phyloP scores from a whole-genome alignment of 2,329 filamentous ascomycete species.

The Penicillium sumatraense region DNA sequence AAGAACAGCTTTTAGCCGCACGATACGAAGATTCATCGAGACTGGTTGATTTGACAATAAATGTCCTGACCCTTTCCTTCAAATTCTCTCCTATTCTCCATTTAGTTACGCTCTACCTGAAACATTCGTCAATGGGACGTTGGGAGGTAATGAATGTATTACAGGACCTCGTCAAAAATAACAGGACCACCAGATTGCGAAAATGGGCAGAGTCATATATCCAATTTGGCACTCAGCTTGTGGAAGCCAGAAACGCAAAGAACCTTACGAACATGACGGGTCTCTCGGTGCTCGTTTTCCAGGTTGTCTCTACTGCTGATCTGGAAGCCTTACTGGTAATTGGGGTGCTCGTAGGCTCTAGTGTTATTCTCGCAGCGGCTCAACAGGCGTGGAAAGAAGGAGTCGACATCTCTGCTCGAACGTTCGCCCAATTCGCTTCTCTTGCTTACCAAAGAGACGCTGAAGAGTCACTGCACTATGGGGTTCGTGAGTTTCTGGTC shows the following conservation, averaged over 20 bases:
- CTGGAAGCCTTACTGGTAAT: background rate
- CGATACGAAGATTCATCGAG: conserved; percentile 20
- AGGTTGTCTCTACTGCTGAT: background rate
- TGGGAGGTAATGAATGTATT: conserved; percentile 26
- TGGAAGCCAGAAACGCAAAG: conserved; percentile 21
- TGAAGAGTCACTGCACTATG: conserved; percentile 23
- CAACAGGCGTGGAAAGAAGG: conserved; percentile 26
- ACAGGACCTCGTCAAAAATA: conserved; percentile 27
- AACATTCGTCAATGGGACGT: conserved; percentile 22
- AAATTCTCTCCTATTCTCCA: conserved; percentile 19
- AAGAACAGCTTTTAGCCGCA: conserved; percentile 19
- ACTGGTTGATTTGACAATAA: conserved; percentile 18
- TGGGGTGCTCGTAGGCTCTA: conserved; percentile 11
- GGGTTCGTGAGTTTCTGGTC: conserved; percentile 24
- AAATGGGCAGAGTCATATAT: conserved; percentile 22
- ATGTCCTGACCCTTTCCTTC: conserved; percentile 17
- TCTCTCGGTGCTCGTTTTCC: conserved; percentile 14
- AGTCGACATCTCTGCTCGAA: conserved; percentile 19
- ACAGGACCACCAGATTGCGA: conserved; percentile 25
- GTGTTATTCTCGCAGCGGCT: conserved; percentile 19
- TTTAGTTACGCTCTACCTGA: conserved; percentile 25
- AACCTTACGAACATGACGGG: conserved; percentile 21
- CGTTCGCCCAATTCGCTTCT: conserved; percentile 21
- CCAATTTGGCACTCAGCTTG: conserved; percentile 18
- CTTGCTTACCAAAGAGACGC: conserved; percentile 22